A percentile compares a stretch with the other conserved stretches of the same genome.
phyloP scores from a whole-genome alignment of 306 rosid species.

The Trifolium subterraneum region DNA sequence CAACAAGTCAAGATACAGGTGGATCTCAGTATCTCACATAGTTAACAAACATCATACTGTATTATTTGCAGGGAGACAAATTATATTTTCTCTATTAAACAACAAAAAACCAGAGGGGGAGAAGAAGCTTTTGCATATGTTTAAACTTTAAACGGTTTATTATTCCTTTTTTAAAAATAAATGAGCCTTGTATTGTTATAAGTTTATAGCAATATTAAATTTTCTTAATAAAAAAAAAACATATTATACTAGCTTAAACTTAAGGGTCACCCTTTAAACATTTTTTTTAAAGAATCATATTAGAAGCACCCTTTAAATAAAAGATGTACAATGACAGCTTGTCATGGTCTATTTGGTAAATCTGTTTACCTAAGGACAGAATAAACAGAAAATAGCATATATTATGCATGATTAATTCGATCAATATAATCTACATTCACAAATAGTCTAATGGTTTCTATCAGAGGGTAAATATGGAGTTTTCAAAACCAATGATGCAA shows the following conservation, averaged over 20 bases:
- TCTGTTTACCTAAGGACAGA: no score
- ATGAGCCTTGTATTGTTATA: not conserved
- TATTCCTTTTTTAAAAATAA: not conserved
- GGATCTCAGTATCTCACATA: not conserved
- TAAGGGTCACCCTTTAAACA: not conserved
- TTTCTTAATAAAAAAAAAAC: not conserved
- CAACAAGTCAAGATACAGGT: conserved; percentile 8
- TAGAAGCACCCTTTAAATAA: no score
- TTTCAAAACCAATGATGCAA: no score
- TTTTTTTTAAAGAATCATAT: no score
- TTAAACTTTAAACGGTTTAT: not conserved
- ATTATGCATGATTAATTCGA: no score
- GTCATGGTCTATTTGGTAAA: no score
- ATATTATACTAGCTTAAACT: no score
- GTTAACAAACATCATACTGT: not conserved
- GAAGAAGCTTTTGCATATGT: conserved; percentile 7
- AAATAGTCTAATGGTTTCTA: no score
- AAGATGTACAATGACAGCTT: no score
- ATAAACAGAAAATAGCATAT: no score
- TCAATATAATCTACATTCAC: no score
- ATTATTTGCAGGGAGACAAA: not conserved
- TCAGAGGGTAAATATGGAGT: no score
- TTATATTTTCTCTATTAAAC: not conserved
- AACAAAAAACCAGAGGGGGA: not conserved
- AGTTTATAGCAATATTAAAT: not conserved